Percentiles rank a stretch among this genome's conserved stretches.
Evolutionary conservation across 257 asterid species (phyloP).

Genomic region (Nicotiana knightiana): DNA sequence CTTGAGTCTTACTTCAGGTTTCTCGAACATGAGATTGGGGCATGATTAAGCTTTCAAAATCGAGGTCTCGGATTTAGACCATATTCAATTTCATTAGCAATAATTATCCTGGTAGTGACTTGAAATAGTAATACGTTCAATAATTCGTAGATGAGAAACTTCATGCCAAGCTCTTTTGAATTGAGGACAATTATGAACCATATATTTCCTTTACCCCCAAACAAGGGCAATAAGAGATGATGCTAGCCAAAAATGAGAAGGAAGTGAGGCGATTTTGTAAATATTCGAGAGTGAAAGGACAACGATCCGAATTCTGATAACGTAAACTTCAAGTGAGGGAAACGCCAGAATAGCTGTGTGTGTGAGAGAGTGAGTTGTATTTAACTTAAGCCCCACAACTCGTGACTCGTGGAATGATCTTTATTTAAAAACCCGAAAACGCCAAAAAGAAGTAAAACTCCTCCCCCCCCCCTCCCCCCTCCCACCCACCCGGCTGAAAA

Average conservation of each 20-base stretch:
- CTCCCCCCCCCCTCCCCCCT: neutral
- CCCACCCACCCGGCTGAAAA: too few relatives aligned
- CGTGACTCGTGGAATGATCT: neutral
- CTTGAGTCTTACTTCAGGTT: too few relatives aligned
- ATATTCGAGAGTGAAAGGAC: neutral
- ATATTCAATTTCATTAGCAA: too few relatives aligned
- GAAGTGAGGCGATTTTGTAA: neutral
- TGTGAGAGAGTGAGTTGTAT: neutral
- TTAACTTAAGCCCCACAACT: slow-evolving; percentile 3
- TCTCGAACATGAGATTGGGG: too few relatives aligned
- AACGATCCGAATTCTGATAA: slow-evolving; percentile 1
- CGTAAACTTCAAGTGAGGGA: slow-evolving; percentile 21
- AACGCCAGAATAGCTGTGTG: neutral
- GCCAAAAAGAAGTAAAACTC: neutral
- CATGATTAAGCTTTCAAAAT: too few relatives aligned
- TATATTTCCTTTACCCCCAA: neutral
- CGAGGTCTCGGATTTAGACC: too few relatives aligned
- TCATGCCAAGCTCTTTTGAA: neutral
- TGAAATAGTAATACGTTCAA: too few relatives aligned
- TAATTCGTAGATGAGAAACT: neutral
- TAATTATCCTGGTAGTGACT: too few relatives aligned
- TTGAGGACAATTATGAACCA: neutral
- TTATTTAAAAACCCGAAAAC: neutral
- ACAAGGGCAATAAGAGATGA: too few relatives aligned
- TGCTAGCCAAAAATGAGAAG: neutral